Evolutionary conservation across 441 rosid genomes (phyloP).

Genomic region (Populus hybrid): DNA sequence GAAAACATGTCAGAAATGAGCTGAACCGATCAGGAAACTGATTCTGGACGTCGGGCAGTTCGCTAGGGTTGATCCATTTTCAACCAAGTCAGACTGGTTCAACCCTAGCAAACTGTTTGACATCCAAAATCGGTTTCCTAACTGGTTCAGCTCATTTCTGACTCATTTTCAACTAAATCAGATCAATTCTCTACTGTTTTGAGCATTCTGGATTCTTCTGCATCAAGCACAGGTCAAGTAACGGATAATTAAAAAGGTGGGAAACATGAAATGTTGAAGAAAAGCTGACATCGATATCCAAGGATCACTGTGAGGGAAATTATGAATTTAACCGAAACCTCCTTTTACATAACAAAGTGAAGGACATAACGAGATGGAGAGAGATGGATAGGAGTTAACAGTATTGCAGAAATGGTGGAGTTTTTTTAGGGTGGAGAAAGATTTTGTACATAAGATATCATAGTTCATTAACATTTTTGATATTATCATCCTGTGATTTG

Average conservation of each 20-base stretch:
- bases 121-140: too few relatives aligned
- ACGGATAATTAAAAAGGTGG: slow-evolving; percentile 1
- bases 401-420: slow-evolving; percentile 47
- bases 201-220: too few relatives aligned
- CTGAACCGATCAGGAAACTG: too few relatives aligned
- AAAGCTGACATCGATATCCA: neutral
- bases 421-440: slow-evolving; percentile 25
- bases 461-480: neutral
- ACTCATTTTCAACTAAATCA: too few relatives aligned
- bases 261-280: neutral
- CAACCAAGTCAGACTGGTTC: too few relatives aligned
- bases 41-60: too few relatives aligned
- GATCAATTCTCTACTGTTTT: too few relatives aligned
- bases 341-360: slow-evolving; percentile 30
- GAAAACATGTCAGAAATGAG: too few relatives aligned
- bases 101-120: too few relatives aligned
- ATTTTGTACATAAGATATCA: slow-evolving; percentile 23
- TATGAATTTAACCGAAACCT: slow-evolving; percentile 22
- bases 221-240: neutral
- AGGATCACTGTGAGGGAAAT: slow-evolving; percentile 25
- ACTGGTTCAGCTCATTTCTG: too few relatives aligned
- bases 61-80: too few relatives aligned
- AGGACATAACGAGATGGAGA: neutral
- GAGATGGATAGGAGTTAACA: slow-evolving; percentile 19
- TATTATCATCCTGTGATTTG: slow-evolving; percentile 10